These are phyloP conservation scores for Neopestalotiopsis clavispora DNA, from an alignment of 2,329 filamentous ascomycete genomes.

Conservation along the genomic window DNA sequence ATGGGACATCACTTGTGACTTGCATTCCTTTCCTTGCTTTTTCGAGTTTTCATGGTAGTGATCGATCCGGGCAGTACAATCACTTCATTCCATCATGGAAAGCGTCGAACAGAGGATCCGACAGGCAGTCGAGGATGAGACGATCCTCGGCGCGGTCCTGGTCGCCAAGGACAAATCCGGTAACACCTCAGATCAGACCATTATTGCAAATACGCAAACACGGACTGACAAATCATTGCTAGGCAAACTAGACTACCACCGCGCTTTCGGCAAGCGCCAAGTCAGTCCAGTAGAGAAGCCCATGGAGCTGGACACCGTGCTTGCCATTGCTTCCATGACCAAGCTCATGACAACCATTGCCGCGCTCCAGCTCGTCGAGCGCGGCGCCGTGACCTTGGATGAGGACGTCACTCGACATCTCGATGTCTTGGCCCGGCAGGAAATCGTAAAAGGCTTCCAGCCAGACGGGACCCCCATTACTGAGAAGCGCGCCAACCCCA, in stretches of 20 bases:
- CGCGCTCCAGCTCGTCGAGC: slow-evolving; percentile 52
- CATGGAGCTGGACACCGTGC: slow-evolving; percentile 33
- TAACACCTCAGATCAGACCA: background rate
- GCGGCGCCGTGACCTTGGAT: slow-evolving; percentile 47
- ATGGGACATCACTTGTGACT: background rate
- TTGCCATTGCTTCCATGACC: slow-evolving; percentile 41
- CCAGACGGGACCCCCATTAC: slow-evolving; percentile 39
- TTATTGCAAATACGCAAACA: too few relatives aligned
- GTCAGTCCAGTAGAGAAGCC: slow-evolving; percentile 13
- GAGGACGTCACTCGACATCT: slow-evolving; percentile 48
- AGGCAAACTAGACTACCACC: slow-evolving; percentile 24
- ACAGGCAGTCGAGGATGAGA: slow-evolving; percentile 20
- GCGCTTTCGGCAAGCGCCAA: slow-evolving; percentile 19
- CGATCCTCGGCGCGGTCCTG: slow-evolving; percentile 22
- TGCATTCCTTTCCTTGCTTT: background rate
- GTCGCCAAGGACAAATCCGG: slow-evolving; percentile 23
- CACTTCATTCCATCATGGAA: slow-evolving; percentile 17
- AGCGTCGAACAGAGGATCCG: slow-evolving; percentile 20
- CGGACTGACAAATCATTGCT: background rate
- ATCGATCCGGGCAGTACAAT: background rate
- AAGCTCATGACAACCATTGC: slow-evolving; percentile 52
- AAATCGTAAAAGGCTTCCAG: slow-evolving; percentile 49
- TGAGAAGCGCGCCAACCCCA: slow-evolving; percentile 33
- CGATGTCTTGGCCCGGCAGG: slow-evolving; percentile 47
- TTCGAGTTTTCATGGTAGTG: background rate